Evolutionary conservation across 208 protist genomes (phyloP).

Genomic region (Leishmania arabica): DNA sequence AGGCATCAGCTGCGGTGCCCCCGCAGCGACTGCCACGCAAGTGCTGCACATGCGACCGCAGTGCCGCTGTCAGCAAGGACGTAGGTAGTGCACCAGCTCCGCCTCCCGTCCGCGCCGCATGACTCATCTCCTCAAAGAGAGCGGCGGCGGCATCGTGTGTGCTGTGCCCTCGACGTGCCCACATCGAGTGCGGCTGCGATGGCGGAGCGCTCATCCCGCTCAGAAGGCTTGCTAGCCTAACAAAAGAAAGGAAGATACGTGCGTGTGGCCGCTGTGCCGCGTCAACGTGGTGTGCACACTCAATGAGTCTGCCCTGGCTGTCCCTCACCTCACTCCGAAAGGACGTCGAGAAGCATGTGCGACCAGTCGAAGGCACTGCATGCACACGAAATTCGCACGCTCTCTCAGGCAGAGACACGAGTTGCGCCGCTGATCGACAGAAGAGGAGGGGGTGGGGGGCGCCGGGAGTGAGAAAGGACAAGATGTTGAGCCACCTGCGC

Average conservation of each 20-base stretch:
- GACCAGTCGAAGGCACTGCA: background rate
- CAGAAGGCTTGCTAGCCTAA: background rate
- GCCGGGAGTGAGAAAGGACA: background rate
- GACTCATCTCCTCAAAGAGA: slow-evolving; percentile 13
- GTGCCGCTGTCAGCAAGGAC: background rate
- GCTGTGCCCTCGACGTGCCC: background rate
- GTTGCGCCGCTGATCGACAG: background rate
- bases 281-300: background rate
- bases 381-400: background rate
- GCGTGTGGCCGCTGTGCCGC: background rate
- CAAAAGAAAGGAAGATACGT: background rate
- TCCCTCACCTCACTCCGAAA: background rate
- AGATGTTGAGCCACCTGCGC: background rate
- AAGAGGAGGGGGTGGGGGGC: too few relatives aligned
- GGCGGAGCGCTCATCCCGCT: background rate
- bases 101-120: slow-evolving; percentile 2
- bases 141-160: slow-evolving; percentile 8
- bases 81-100: background rate
- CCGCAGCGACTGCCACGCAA: background rate
- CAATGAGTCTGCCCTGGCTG: background rate
- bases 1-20: background rate
- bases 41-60: background rate
- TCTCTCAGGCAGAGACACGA: background rate
- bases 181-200: background rate
- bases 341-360: background rate